phyloP scores from a whole-genome alignment of 257 asterid species.

The Dorcoceras hygrometricum region DNA sequence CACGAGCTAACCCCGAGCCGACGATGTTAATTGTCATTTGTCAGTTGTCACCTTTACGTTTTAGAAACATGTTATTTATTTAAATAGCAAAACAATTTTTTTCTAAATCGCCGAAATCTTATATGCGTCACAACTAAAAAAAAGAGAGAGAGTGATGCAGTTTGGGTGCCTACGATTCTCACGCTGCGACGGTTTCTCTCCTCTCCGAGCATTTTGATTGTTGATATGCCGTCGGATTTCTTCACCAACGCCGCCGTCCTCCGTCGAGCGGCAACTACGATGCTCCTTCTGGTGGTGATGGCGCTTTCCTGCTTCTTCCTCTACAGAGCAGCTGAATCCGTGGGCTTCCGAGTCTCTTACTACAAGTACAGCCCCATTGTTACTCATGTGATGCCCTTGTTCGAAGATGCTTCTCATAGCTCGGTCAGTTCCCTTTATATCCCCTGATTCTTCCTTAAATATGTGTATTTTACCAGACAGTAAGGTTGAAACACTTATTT shows the following conservation, averaged over 20 bases:
- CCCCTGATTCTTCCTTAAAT: neutral
- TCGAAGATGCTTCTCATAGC: slow-evolving; percentile 10
- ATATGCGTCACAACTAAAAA: slow-evolving; percentile 8
- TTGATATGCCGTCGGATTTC: slow-evolving; percentile 19
- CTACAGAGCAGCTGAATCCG: slow-evolving; percentile 27
- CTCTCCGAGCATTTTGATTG: slow-evolving; percentile 16
- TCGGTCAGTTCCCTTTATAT: slow-evolving; percentile 26
- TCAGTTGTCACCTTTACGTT: too few species aligned
- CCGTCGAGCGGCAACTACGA: slow-evolving; percentile 27
- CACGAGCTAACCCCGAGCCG: too few species aligned
- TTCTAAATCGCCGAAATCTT: slow-evolving; percentile 7
- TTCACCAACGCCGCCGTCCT: slow-evolving; percentile 2
- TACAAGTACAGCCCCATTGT: slow-evolving; percentile 17
- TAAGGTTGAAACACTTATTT: neutral
- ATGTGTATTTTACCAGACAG: neutral
- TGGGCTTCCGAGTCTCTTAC: neutral
- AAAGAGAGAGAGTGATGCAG: slow-evolving; percentile 24
- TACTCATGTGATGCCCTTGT: slow-evolving; percentile 20
- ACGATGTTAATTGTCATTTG: too few species aligned
- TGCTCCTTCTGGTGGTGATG: slow-evolving; percentile 19
- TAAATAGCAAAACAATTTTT: too few species aligned
- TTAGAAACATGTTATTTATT: too few species aligned
- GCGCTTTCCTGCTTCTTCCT: slow-evolving; percentile 30
- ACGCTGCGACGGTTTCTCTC: slow-evolving; percentile 10
- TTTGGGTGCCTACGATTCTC: slow-evolving; percentile 17